Base-by-base conservation (phyloP, 176 grass and related monocot genomes). In the Thalia dealbata region DNA sequence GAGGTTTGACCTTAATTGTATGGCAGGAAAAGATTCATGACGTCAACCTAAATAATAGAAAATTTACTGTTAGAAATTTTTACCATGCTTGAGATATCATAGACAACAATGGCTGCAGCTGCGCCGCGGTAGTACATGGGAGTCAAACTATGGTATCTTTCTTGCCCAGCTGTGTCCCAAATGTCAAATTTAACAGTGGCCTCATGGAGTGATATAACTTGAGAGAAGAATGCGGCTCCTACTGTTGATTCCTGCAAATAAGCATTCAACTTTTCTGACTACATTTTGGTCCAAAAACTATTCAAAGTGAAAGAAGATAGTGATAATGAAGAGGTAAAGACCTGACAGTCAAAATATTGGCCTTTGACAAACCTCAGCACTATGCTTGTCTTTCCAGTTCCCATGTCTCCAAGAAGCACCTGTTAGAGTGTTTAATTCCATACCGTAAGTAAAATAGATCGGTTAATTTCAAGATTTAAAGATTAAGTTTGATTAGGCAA, bases 51-150 rank as follows among this genome's bases (percentile, higher is more conserved):
- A 38, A 38, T 38, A 2, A 38, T 38, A 2, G 32, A 38, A 38
- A 38, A 2, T 38, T 38, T 38, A 38, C 11, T 48, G 45, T 48
- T 48, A 44, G 45, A 10, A 38, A 67, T 50, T 9, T 18, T 77
- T 50, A 88, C 91, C 67, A 18, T 71, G 70, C 79, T 91, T 0
- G 86, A 81, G 76, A 96, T 89, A 45, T 96, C 91, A 62, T 91
- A 96, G n/a, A 96, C 83, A 67, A 96, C 86, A 72, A 86, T 70
- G 9, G 86, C 86, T 2, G 81, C 91, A 16, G 88, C 88, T 30
- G 88, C 81, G 10, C 86, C 86, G 10, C 88, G 88, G 52, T 91
- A 96, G 73, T 91, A 91, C 92, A 96, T 96, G 8, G 91, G 91
- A 63, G 88, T 83, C 65, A 96, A 80, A 64, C 85, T 96, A 64